These are phyloP conservation scores for Chalara sp. DNA, from an alignment of 2,329 filamentous ascomycete species.

Conservation along the genomic window DNA sequence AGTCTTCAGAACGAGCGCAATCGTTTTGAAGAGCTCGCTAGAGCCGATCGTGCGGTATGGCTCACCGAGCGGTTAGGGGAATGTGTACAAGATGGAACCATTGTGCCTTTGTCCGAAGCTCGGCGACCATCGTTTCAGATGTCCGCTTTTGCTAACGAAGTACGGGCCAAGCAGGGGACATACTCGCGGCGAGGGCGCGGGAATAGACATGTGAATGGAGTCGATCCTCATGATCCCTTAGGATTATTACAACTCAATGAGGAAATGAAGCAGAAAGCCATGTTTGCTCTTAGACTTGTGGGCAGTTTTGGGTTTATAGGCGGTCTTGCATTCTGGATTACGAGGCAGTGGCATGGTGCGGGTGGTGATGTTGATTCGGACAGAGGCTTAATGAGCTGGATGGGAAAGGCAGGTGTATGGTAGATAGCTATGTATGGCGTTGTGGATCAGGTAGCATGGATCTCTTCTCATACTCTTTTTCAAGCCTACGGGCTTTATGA, in stretches of 20 bases:
- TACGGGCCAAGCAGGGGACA: constrained; percentile 7
- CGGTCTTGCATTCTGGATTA: constrained; percentile 60
- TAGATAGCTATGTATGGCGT: too few relatives aligned
- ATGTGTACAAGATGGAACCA: constrained; percentile 57
- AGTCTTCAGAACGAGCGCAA: constrained; percentile 69
- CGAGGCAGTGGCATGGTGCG: constrained; percentile 17
- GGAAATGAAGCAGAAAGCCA: constrained; percentile 56
- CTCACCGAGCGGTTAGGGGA: constrained; percentile 60
- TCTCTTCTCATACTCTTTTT: too few relatives aligned
- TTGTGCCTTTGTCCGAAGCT: constrained; percentile 42
- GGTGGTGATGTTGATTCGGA: too few relatives aligned
- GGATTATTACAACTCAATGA: constrained; percentile 67
- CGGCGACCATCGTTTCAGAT: constrained; percentile 8
- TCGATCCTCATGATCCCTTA: constrained; percentile 60
- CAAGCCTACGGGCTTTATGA: too few relatives aligned
- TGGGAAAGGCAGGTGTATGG: too few relatives aligned
- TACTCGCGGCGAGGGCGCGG: constrained; percentile 1
- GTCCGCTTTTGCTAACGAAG: constrained; percentile 9
- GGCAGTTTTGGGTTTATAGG: constrained; percentile 70
- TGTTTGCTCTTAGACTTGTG: constrained; percentile 64
- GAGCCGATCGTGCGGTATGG: constrained; percentile 61
- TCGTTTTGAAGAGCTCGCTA: constrained; percentile 56
- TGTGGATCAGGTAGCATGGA: too few relatives aligned
- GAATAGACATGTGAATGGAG: constrained; percentile 4
- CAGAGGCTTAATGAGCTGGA: too few relatives aligned